Conservation (phyloP, 2,329 filamentous ascomycete species). For the Hortaea sp. region DNA sequence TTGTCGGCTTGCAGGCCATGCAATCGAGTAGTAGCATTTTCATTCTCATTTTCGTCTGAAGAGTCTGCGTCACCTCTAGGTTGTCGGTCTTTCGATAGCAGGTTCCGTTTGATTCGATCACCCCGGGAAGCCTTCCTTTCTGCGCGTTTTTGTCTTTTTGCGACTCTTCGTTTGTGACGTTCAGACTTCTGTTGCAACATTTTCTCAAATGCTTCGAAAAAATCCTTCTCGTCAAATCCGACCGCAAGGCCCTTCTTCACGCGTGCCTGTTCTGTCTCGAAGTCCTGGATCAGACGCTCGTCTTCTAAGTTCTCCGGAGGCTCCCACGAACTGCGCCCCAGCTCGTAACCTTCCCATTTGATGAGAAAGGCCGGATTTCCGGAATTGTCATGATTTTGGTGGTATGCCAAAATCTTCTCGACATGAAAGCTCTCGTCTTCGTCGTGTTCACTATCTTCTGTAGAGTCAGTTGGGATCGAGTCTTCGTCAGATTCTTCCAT, state of each 20-base stretch:
- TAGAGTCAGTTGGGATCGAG: conserved; percentile 20
- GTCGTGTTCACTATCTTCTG: conserved; percentile 9
- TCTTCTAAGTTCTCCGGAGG: conserved; percentile 11
- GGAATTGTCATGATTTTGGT: conserved; percentile 3
- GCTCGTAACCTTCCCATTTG: conserved; percentile 24
- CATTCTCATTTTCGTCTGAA: no score
- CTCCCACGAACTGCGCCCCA: conserved; percentile 21
- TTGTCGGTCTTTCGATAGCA: no score
- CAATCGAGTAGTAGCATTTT: no score
- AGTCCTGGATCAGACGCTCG: conserved; percentile 10
- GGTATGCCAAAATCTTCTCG: conserved; percentile 21
- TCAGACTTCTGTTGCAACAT: conserved; percentile 5
- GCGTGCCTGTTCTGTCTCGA: conserved; percentile 6
- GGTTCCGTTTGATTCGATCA: no score
- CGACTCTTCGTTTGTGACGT: conserved; percentile 10
- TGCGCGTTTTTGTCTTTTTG: conserved; percentile 11
- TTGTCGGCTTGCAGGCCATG: not conserved
- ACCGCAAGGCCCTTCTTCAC: no score
- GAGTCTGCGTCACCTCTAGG: no score
- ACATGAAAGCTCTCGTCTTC: conserved; percentile 17
- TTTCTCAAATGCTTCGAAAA: conserved; percentile 7
- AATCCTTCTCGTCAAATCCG: conserved; percentile 2
- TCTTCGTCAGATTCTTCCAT: conserved; percentile 16
- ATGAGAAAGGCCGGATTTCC: conserved; percentile 14
- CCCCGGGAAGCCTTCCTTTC: no score